Base-by-base conservation (phyloP, 2,329 filamentous ascomycete species). In the Colletotrichum euphorbiae region DNA sequence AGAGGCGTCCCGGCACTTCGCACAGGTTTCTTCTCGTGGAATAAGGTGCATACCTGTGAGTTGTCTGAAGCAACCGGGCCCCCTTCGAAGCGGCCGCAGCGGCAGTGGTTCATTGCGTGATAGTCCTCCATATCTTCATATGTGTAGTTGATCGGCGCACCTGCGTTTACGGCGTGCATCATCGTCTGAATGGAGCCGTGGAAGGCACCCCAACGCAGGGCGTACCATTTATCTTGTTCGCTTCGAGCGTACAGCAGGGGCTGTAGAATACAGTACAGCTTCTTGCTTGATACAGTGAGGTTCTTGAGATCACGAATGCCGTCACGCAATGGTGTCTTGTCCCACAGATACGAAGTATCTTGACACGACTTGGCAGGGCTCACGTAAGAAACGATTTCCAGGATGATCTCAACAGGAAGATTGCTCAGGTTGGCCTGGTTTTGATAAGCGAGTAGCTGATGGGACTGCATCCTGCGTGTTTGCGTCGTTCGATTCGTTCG, bases 141-240 rank as follows among this genome's bases (percentile, higher is more conserved):
- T 1, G n/a, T 21, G 21, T 55, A 45, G 42, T 62, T 38, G 19
- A 67, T 4, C 6, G 45, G 33, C 13, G 65, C 60, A 7, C 52
- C 31, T 2, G 17, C 45, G 6, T 5, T 3, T 17, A 64, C n/a
- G 5, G 60, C 38, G 38, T 12, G 45, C 21, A 40, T 38, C 19
- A 62, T n/a, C 17, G 40, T 46, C 21, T n/a, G 38, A 9, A 58
- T 28, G 3, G 21, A 36, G 38, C 60, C 45, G 36, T 54, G 19
- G 21, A 64, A 64, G 19, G 43, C 48, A 12, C 36, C 46, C 52
- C 60, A 52, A 13, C 60, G 40, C 12, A 58, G 38, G 8, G 52
- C 52, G 19, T 67, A 64, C 46, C 65, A 58, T 19, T 64, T 36
- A 31, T 54, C 40, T 21, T 58, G 15, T 4, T 45, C 28, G 21